phyloP scores from a whole-genome alignment of 768 basidiomycete species.

The Tephrocybe sp. region DNA sequence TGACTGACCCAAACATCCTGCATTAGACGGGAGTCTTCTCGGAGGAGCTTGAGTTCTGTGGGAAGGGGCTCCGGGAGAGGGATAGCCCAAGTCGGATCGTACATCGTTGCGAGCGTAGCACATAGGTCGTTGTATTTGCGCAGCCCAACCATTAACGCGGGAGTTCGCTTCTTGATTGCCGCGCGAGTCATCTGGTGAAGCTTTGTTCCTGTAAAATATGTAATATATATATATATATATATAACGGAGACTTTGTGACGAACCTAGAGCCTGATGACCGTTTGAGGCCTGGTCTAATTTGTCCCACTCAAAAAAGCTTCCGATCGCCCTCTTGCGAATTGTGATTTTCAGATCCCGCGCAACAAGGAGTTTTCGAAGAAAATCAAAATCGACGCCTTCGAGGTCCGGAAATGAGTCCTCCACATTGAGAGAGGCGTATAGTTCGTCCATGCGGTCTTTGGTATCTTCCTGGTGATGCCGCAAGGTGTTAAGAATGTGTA shows the following conservation, averaged over 20 bases:
- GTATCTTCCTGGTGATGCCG: slow-evolving; percentile 14
- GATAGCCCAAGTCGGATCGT: slow-evolving; percentile 23
- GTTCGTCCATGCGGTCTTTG: not conserved
- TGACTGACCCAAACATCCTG: slow-evolving; percentile 35
- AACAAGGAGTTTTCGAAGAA: not conserved
- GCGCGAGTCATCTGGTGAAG: slow-evolving; percentile 30
- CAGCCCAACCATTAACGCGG: slow-evolving; percentile 26
- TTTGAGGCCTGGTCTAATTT: not conserved
- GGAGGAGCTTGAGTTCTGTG: slow-evolving; percentile 24
- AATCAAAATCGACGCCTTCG: not conserved
- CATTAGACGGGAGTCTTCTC: slow-evolving; percentile 25
- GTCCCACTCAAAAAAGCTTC: not conserved
- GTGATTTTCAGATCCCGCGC: not conserved
- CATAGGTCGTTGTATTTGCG: slow-evolving; percentile 27
- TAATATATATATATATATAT: slow-evolving; percentile 4
- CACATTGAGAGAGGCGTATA: not conserved
- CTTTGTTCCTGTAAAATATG: slow-evolving; percentile 25
- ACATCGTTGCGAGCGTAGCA: slow-evolving; percentile 20
- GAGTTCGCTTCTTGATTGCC: slow-evolving; percentile 28
- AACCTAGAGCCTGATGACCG: too few relatives aligned
- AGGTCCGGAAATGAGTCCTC: not conserved
- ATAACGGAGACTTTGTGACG: not conserved
- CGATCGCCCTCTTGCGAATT: too few relatives aligned
- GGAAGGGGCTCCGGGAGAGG: slow-evolving; percentile 31
- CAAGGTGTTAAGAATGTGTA: slow-evolving; percentile 18